These are phyloP conservation scores for Geosmithia flava DNA, from an alignment of 2,329 filamentous ascomycete species.

Conservation along the genomic window DNA sequence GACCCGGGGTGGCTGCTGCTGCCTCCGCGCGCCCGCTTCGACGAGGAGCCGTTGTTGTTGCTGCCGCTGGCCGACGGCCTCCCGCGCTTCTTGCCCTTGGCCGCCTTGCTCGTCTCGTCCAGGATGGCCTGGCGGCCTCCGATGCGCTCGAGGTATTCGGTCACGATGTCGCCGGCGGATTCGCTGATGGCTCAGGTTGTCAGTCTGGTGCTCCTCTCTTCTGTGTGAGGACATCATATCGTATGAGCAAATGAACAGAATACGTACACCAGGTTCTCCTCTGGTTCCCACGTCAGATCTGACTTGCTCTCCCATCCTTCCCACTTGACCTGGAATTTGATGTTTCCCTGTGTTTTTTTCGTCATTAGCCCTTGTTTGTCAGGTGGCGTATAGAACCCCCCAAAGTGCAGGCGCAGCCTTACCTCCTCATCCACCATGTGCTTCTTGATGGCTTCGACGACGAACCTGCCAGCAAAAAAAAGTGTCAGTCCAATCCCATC, in stretches of 20 bases:
- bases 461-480: slow-evolving; percentile 48
- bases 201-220: neutral
- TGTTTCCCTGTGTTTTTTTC: slow-evolving; percentile 23
- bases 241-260: too few species aligned
- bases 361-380: slow-evolving; percentile 1
- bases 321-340: slow-evolving; percentile 68
- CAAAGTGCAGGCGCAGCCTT: too few species aligned
- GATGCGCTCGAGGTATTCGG: slow-evolving; percentile 48
- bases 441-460: slow-evolving; percentile 60
- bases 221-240: slow-evolving; percentile 1
- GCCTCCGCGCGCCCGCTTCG: slow-evolving; percentile 27
- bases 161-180: slow-evolving; percentile 46
- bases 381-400: neutral
- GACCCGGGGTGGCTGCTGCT: slow-evolving; percentile 30
- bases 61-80: slow-evolving; percentile 27
- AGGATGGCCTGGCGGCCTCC: slow-evolving; percentile 51
- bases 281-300: slow-evolving; percentile 70
- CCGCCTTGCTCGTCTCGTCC: slow-evolving; percentile 34
- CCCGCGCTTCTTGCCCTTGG: slow-evolving; percentile 45
- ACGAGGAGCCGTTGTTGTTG: slow-evolving; percentile 11
- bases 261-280: slow-evolving; percentile 41
- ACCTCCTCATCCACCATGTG: slow-evolving; percentile 51
- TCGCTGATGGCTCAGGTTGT: slow-evolving; percentile 23
- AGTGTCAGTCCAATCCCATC: slow-evolving; percentile 10
- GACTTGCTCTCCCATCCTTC: slow-evolving; percentile 58